phyloP scores from a whole-genome alignment of 441 rosid species.

The Jatropha podagrica region DNA sequence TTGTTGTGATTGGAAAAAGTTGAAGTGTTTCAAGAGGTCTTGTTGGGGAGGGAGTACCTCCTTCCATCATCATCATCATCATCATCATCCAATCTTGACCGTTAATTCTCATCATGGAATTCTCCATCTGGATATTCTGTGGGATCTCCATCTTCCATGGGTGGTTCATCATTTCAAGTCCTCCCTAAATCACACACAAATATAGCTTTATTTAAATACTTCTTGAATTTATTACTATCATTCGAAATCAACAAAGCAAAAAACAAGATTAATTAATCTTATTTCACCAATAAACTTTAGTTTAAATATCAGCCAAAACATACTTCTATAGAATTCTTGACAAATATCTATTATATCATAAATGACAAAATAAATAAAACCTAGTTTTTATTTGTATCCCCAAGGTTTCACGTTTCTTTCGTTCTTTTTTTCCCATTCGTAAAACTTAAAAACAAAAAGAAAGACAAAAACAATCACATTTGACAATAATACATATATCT shows the following conservation, averaged over 20 bases:
- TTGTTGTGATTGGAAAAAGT: slow-evolving; percentile 80
- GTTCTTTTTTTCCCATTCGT: background rate
- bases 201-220: no score
- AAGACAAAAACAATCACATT: background rate
- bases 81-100: slow-evolving; percentile 45
- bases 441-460: no score
- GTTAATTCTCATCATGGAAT: slow-evolving; percentile 40
- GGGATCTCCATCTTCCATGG: slow-evolving; percentile 36
- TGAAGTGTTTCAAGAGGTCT: slow-evolving; percentile 73
- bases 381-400: no score
- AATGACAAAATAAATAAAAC: no score
- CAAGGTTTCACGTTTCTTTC: no score
- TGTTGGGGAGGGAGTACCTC: slow-evolving; percentile 37
- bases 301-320: no score
- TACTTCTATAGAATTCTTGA: no score
- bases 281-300: no score
- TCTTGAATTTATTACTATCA: no score
- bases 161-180: slow-evolving; percentile 32
- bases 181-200: slow-evolving; percentile 11
- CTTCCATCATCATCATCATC: slow-evolving; percentile 38
- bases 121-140: slow-evolving; percentile 32
- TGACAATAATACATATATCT: background rate
- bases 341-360: no score
- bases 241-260: no score
- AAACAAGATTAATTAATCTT: no score